A percentile compares a stretch with the other conserved stretches of the same genome.
phyloP scores from a whole-genome alignment of 1,284 basidiomycete species.

The Ceratorhiza oryzae-sativae region DNA sequence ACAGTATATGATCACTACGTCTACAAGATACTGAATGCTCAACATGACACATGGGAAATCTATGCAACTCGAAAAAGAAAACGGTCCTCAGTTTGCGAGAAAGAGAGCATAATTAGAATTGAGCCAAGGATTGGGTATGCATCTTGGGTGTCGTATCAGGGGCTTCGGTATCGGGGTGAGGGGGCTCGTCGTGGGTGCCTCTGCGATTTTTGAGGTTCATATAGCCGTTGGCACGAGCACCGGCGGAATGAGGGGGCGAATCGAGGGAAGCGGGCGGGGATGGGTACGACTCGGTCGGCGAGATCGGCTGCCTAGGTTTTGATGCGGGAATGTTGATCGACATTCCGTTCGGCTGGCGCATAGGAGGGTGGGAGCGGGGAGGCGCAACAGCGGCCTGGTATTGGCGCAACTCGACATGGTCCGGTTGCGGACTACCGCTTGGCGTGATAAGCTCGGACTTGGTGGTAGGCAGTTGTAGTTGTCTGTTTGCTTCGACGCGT shows the following conservation, averaged over 20 bases:
- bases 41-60: conserved; percentile 11
- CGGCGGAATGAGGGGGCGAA: conserved; percentile 59
- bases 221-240: conserved; percentile 1
- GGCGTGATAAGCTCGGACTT: conserved; percentile 55
- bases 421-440: conserved; percentile 40
- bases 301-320: conserved; percentile 45
- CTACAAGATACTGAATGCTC: conserved; percentile 19
- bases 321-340: conserved; percentile 40
- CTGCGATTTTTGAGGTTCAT: conserved; percentile 24
- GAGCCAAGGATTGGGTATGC: conserved; percentile 5
- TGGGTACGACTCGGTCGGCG: conserved; percentile 68
- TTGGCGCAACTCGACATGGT: conserved; percentile 40
- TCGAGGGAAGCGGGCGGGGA: conserved; percentile 77
- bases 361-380: conserved; percentile 46
- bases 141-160: background rate
- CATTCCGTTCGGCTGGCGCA: conserved; percentile 41
- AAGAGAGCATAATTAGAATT: conserved; percentile 15
- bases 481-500: conserved; percentile 80
- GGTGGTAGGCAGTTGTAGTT: conserved; percentile 75
- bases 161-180: background rate
- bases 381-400: conserved; percentile 37
- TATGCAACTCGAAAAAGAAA: conserved; percentile 30
- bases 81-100: conserved; percentile 7
- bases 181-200: conserved; percentile 23
- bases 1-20: conserved; percentile 17